Conservation (phyloP, 441 rosid genomes). For the Francoa sonchifolia region DNA sequence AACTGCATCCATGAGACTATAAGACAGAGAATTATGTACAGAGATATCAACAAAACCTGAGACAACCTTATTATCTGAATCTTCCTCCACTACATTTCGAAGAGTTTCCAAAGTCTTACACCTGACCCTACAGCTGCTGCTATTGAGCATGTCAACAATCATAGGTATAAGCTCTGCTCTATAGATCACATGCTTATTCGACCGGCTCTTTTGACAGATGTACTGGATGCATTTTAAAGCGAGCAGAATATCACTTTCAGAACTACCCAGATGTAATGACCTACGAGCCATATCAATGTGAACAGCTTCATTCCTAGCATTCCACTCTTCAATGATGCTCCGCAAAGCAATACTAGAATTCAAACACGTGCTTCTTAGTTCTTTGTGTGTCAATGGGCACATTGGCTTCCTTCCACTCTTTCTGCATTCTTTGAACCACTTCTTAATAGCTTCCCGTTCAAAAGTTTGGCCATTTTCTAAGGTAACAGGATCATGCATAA, state of each 20-base stretch:
- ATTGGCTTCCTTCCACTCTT: conserved; percentile 46
- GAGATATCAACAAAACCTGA: conserved; percentile 15
- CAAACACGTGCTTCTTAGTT: conserved; percentile 46
- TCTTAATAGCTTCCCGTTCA: conserved; percentile 85
- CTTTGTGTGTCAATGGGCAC: conserved; percentile 73
- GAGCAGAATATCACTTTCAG: conserved; percentile 59
- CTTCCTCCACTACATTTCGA: conserved; percentile 66
- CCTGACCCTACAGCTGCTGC: conserved; percentile 58
- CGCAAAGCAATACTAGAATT: conserved; percentile 82
- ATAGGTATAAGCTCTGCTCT: conserved; percentile 58
- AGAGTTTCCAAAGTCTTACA: conserved; percentile 74
- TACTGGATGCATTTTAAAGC: conserved; percentile 47
- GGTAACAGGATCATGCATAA: conserved; percentile 78
- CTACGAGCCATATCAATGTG: conserved; percentile 81
- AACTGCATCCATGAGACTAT: conserved; percentile 5
- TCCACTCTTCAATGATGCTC: conserved; percentile 93
- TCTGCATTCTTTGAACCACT: conserved; percentile 71
- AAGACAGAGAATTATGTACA: conserved; percentile 2
- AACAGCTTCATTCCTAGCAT: conserved; percentile 74
- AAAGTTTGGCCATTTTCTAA: conserved; percentile 80
- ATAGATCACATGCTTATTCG: conserved; percentile 53
- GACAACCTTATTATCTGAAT: conserved; percentile 76
- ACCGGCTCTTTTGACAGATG: conserved; percentile 48
- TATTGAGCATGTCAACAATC: conserved; percentile 69
- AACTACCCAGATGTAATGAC: conserved; percentile 40